A percentile compares a stretch with the other conserved stretches of the same genome.
Evolutionary conservation across 306 rosid genomes (phyloP).

Genomic region (Cucurbita maxima): DNA sequence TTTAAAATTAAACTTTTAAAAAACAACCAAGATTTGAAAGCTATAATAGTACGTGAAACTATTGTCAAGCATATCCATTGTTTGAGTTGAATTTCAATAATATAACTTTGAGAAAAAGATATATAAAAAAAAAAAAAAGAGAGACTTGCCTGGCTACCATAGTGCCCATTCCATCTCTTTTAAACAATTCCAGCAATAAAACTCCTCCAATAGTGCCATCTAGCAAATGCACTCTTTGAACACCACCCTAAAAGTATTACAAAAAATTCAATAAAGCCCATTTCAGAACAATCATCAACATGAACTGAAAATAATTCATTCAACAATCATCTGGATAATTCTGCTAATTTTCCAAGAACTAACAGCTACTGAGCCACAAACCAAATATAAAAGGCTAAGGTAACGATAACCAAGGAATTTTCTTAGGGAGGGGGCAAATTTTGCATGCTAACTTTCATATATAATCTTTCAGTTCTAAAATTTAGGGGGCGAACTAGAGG

Average conservation of each 20-base stretch:
- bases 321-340: not conserved
- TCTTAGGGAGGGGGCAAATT: not conserved
- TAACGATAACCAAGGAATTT: not conserved
- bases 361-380: not conserved
- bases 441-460: not conserved
- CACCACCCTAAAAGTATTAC: slow-evolving; percentile 60
- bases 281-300: not conserved
- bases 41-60: too few species aligned
- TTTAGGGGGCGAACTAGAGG: not conserved
- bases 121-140: not conserved
- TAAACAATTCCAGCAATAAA: slow-evolving; percentile 77
- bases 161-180: slow-evolving; percentile 98
- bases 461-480: not conserved
- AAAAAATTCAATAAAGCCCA: slow-evolving; percentile 5
- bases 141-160: slow-evolving; percentile 88
- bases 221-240: slow-evolving; percentile 92
- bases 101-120: not conserved
- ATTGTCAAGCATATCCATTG: not conserved
- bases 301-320: not conserved
- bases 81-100: not conserved
- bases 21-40: too few species aligned
- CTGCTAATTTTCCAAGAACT: not conserved
- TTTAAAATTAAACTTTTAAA: too few species aligned
- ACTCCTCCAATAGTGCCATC: slow-evolving; percentile 94
- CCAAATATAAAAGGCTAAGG: not conserved